These are phyloP conservation scores for Chlamydomonas reinhardtii DNA, from an alignment of 163 green algal species.

Conservation along the genomic window DNA sequence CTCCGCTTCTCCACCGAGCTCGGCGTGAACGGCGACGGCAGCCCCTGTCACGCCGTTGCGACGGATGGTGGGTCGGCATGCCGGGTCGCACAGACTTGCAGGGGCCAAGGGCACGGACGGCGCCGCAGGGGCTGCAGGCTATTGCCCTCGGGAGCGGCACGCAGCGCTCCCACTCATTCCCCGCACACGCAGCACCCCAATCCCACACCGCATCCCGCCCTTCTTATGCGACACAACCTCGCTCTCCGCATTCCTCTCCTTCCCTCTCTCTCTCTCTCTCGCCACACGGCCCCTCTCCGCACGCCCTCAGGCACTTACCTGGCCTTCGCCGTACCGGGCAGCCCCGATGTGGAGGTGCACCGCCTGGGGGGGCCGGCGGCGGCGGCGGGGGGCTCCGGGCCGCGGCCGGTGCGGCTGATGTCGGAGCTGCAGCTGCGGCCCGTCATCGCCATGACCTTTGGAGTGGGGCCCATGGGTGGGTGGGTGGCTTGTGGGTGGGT, in stretches of 20 bases:
- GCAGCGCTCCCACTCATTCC: too few relatives aligned
- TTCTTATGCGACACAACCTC: too few relatives aligned
- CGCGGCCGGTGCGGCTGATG: background rate
- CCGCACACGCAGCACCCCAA: too few relatives aligned
- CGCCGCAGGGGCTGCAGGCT: too few relatives aligned
- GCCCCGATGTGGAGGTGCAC: constrained; percentile 1
- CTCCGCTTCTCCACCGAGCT: background rate
- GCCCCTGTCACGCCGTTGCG: constrained; percentile 18
- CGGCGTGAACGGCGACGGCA: constrained; percentile 12
- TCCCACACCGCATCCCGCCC: too few relatives aligned
- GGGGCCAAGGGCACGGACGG: too few relatives aligned
- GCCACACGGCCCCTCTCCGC: background rate
- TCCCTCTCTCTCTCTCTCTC: too few relatives aligned
- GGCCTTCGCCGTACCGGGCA: background rate
- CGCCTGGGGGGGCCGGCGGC: background rate
- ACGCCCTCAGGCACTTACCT: constrained; percentile 16
- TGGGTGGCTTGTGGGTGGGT: background rate
- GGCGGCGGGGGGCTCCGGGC: too few relatives aligned
- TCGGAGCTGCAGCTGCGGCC: constrained; percentile 30
- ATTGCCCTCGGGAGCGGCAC: too few relatives aligned
- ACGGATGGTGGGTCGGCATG: constrained; percentile 2
- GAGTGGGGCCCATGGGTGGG: constrained; percentile 14
- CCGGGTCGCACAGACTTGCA: too few relatives aligned
- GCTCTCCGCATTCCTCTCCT: too few relatives aligned
- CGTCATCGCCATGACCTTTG: constrained; percentile 17